Conservation (phyloP, 2,329 filamentous ascomycete genomes). For the Bipolaris cookei region DNA sequence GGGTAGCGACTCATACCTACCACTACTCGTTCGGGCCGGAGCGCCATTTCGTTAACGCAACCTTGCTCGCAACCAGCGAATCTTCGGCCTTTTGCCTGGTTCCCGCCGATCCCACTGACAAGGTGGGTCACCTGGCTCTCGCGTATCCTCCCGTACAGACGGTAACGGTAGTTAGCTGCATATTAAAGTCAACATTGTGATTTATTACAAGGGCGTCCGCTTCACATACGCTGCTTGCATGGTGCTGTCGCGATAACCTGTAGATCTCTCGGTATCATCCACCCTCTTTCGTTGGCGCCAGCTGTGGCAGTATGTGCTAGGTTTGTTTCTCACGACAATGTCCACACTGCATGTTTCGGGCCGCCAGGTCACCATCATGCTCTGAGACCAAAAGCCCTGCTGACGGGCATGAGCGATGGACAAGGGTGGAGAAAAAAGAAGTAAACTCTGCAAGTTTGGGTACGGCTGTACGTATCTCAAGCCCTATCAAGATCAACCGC, state of each 20-base stretch:
- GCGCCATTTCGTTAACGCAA: conserved; percentile 29
- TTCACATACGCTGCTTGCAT: conserved; percentile 23
- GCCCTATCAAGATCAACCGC: conserved; percentile 5
- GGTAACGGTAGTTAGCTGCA: conserved; percentile 29
- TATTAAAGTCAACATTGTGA: conserved; percentile 22
- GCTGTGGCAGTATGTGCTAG: conserved; percentile 11
- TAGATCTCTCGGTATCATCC: conserved; percentile 24
- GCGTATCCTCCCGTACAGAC: conserved; percentile 34
- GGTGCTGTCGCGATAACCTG: conserved; percentile 14
- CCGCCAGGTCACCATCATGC: conserved; percentile 7
- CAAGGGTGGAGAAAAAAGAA: conserved; percentile 9
- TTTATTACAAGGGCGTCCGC: conserved; percentile 28
- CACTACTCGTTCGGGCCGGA: conserved; percentile 27
- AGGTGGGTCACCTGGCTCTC: conserved; percentile 35
- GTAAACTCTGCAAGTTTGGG: conserved; percentile 7
- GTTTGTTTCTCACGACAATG: conserved; percentile 21
- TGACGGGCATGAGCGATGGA: conserved; percentile 34
- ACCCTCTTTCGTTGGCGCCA: conserved; percentile 13
- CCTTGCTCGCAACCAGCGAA: conserved; percentile 26
- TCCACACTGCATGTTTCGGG: conserved; percentile 15
- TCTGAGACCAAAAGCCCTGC: conserved; percentile 25
- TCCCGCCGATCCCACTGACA: conserved; percentile 32
- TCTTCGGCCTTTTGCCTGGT: conserved; percentile 23
- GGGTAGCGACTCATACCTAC: conserved; percentile 19
- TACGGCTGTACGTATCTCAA: conserved; percentile 12